Evolutionary conservation across 73 alveolate species (phyloP).

Genomic region (Stentor roeselii): DNA sequence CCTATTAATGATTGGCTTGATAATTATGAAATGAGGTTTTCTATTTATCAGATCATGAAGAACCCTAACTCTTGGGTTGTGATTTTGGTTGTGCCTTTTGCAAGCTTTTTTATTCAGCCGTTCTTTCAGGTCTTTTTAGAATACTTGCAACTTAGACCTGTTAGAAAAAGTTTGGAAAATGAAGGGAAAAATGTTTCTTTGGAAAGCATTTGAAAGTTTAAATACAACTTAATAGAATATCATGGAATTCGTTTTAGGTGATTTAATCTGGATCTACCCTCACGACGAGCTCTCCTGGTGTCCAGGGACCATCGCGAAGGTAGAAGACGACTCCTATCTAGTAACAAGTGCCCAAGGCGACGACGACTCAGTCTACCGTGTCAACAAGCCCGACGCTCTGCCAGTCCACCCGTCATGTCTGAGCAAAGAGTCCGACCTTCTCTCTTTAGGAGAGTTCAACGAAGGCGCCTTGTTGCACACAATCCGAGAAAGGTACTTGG

Average conservation of each 20-base stretch:
- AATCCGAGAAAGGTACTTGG: slow-evolving; percentile 69
- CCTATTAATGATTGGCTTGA: slow-evolving; percentile 13
- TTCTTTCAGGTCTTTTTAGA: too few relatives aligned
- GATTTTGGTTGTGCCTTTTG: too few relatives aligned
- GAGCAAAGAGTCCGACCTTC: slow-evolving; percentile 63
- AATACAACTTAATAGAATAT: too few relatives aligned
- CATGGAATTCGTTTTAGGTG: slow-evolving; percentile 21
- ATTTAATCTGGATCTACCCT: slow-evolving; percentile 47
- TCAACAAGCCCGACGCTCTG: slow-evolving; percentile 44
- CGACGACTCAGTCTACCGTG: slow-evolving; percentile 37
- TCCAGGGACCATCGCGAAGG: slow-evolving; percentile 37
- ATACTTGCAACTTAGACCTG: too few relatives aligned
- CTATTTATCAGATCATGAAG: neutral
- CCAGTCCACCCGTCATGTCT: slow-evolving; percentile 60
- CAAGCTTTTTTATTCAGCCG: too few relatives aligned
- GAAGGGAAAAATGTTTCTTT: too few relatives aligned
- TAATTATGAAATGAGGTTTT: neutral
- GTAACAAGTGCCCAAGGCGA: slow-evolving; percentile 30
- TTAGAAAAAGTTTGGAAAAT: too few relatives aligned
- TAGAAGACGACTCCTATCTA: neutral
- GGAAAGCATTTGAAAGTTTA: too few relatives aligned
- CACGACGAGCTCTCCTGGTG: slow-evolving; percentile 61
- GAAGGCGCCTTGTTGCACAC: slow-evolving; percentile 71
- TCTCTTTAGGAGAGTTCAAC: slow-evolving; percentile 70
- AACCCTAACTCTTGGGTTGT: slow-evolving; percentile 7